These are phyloP conservation scores for Syzygium jambos DNA, from an alignment of 345 rosid genomes.

Conservation along the genomic window DNA sequence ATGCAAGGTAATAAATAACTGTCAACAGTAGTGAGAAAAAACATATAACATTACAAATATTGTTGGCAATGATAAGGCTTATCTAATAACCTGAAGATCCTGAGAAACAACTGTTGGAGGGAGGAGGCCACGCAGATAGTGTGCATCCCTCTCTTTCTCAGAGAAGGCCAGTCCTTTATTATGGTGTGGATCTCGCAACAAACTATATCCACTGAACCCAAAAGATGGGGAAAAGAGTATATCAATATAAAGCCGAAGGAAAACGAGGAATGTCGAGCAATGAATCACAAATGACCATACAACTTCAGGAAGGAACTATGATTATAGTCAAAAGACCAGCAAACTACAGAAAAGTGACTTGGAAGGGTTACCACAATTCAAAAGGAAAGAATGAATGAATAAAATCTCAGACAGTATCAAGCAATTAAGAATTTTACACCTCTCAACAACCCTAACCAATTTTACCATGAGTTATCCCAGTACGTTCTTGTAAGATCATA, in stretches of 20 bases:
- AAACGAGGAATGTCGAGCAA: not conserved
- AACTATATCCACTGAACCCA: conserved; percentile 65
- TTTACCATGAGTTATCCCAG: not conserved
- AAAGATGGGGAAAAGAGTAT: not conserved
- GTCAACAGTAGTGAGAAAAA: not conserved
- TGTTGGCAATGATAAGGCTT: not conserved
- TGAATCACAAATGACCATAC: not conserved
- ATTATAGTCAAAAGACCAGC: not conserved
- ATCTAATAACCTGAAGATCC: conserved; percentile 65
- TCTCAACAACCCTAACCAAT: not conserved
- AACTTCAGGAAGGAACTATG: not conserved
- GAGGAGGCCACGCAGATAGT: conserved; percentile 89
- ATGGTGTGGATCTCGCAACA: conserved; percentile 95
- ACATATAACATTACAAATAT: not conserved
- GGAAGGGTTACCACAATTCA: not conserved
- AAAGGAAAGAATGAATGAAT: not conserved
- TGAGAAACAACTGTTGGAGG: conserved; percentile 85
- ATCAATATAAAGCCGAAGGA: not conserved
- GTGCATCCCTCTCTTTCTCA: conserved; percentile 78
- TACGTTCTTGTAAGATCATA: not conserved
- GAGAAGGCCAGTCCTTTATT: conserved; percentile 93
- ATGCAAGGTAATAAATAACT: not conserved
- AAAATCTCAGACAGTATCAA: not conserved
- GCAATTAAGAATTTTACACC: not conserved
- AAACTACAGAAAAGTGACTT: not conserved